These are phyloP conservation scores for Apiospora sp. DNA, from an alignment of 2,329 filamentous ascomycete genomes.

Conservation along the genomic window DNA sequence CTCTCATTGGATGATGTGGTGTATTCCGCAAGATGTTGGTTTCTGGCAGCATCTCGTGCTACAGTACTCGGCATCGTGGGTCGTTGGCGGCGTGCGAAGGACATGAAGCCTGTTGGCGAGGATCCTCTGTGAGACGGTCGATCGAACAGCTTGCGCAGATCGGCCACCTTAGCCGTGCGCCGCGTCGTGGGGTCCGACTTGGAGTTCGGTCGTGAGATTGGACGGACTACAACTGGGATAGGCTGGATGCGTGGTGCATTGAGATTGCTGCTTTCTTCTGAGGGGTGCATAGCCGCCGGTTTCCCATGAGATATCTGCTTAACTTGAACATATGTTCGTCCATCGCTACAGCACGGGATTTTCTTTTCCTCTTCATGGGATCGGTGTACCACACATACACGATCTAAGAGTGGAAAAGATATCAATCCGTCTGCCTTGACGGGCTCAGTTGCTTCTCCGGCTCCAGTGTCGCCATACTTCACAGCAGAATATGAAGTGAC, in stretches of 20 bases:
- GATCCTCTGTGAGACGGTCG: conserved; percentile 30
- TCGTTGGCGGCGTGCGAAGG: conserved; percentile 22
- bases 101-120: conserved; percentile 24
- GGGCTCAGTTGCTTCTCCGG: background rate
- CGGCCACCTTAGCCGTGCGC: conserved; percentile 37
- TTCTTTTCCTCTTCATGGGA: background rate
- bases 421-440: background rate
- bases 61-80: background rate
- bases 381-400: background rate
- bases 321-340: background rate
- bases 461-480: conserved; percentile 22
- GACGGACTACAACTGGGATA: conserved; percentile 11
- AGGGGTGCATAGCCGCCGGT: background rate
- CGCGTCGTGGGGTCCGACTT: background rate
- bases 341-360: background rate
- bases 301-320: background rate
- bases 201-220: background rate
- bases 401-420: background rate
- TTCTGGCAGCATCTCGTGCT: background rate
- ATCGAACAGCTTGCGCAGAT: conserved; percentile 42
- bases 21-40: background rate
- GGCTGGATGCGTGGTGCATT: background rate
- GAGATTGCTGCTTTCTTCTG: background rate
- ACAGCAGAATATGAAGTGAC: conserved; percentile 23
- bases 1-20: background rate